Evolutionary conservation across 148 eudicot species (phyloP).

Genomic region (Cornus florida): DNA sequence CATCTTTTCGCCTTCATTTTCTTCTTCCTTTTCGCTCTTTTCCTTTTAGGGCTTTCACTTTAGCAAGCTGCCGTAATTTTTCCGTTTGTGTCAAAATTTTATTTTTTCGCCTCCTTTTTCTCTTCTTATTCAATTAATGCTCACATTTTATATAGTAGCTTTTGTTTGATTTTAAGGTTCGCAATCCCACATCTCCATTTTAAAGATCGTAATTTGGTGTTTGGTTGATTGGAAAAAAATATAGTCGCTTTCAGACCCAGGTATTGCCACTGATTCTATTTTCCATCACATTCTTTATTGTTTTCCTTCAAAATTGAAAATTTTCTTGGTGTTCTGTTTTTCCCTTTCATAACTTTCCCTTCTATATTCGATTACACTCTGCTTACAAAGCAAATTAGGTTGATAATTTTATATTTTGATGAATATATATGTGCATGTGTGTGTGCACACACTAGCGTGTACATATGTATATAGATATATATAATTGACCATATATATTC

Average conservation of each 20-base stretch:
- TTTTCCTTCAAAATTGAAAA: neutral
- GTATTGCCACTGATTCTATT: neutral
- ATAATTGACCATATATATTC: neutral
- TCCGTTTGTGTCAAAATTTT: neutral
- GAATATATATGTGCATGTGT: too few species aligned
- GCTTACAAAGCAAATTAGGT: neutral
- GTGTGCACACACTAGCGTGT: too few species aligned
- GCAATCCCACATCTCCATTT: slow-evolving; percentile 1
- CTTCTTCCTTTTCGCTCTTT: slow-evolving; percentile 13
- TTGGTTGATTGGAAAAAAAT: neutral
- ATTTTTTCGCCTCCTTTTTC: neutral
- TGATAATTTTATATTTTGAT: too few species aligned
- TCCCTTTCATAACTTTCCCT: neutral
- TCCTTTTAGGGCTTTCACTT: neutral
- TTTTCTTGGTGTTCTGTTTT: neutral
- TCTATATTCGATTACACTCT: neutral
- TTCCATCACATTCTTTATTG: neutral
- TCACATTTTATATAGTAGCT: neutral
- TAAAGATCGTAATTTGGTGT: neutral
- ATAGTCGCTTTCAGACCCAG: neutral
- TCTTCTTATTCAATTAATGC: neutral
- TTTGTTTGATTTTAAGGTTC: neutral
- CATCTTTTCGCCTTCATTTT: neutral
- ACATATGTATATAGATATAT: too few species aligned
- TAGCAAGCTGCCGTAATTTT: neutral